Base-by-base conservation (phyloP, 306 rosid genomes). In the Trichosanthes truncata region DNA sequence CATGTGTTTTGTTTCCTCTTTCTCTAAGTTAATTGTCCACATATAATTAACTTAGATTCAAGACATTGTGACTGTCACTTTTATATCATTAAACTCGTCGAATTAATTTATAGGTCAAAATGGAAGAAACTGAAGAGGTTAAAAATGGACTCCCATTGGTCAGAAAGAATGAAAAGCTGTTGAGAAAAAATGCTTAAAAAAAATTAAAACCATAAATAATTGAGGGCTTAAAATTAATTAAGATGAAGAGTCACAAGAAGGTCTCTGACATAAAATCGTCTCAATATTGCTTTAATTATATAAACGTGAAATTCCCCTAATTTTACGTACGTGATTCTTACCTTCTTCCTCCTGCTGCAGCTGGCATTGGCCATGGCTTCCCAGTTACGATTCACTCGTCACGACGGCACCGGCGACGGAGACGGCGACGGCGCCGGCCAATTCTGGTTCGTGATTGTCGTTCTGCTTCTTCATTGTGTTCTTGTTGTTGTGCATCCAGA, bases 401-500 rank as follows among this genome's bases (percentile, higher is more conserved):
- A 45, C 21, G 57, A 1, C 56, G 76, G 17, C 15, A 14, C 36
- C 55, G 55, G 49, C 29, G 12, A 13, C 40, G 55, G 35, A 5
- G 10, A 18, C n/a, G 53, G 49, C 6, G 38, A 12, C 41, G 18
- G 43, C 7, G 38, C 25, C 45, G 21, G 59, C 49, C 1, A 45
- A 10, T 4, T 79, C 81, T 1, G 74, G 53, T 6, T 26, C 38
- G 11, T 76, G 55, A 23, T 52, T 41, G 17, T 63, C 40, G 63
- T 69, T 82, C 77, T 62, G 83, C 80, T 77, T 80, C 81, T 71
- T 85, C 71, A 80, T 65, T 9, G 71, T 65, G 18, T 71, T 85
- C 80, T 87, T 87, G 84, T 87, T 87, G 52, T 87, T 87, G 21
- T 87, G 90, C 90, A 87, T 87, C 90, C 90, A 87, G 18, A 87